Base-by-base conservation (phyloP, 2,329 filamentous ascomycete genomes). In the Aurifilum marmelostoma region DNA sequence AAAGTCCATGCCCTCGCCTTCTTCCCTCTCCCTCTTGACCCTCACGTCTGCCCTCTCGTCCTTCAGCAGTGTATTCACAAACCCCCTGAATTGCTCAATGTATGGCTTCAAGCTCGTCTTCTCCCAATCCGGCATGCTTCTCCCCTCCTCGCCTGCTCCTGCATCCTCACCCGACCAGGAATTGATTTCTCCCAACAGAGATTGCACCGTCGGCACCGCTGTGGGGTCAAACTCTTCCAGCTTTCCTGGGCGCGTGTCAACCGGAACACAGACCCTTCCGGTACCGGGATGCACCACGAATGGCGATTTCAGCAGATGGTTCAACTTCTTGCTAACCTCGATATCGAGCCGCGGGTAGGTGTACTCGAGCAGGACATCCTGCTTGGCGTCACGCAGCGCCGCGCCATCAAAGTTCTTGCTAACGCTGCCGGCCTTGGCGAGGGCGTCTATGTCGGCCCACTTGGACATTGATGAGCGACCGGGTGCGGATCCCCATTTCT, bases 201-300 rank as follows among this genome's bases (percentile, higher is more conserved):
- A 85, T 70, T 92, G 92, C 3, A 97, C 93, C 0, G 94, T 98
- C 1, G 96, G 96, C n/a, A 98, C 95, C 1, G 80, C 83, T 0
- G 97, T 83, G 0, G 96, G 96, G 76, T 98, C 92, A 75, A 99
- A 99, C 3, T 90, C 86, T 63, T 96, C 93, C 0, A 95, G 86
- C 50, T 62, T 63, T 29, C 69, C 69, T 6, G 82, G 84, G 47
- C 83, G 82, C 1, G 89, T 87, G 77, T 98, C 92, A 75, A 99
- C 98, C 1, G 96, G 96, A 65, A 99, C 96, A 82, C 96, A 99
- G 8, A 99, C 93, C 67, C 95, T 84, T 0, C 96, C 95, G 0
- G 96, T 99, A 24, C 94, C 94, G 0, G 96, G 96, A 78, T 99
- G 96, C 50, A 99, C 91, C 71, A 97, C 95, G 76, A 99, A 99